Evolutionary conservation across 805 yeast genomes (phyloP).

Genomic region (Wickerhamomyces ciferrii): DNA sequence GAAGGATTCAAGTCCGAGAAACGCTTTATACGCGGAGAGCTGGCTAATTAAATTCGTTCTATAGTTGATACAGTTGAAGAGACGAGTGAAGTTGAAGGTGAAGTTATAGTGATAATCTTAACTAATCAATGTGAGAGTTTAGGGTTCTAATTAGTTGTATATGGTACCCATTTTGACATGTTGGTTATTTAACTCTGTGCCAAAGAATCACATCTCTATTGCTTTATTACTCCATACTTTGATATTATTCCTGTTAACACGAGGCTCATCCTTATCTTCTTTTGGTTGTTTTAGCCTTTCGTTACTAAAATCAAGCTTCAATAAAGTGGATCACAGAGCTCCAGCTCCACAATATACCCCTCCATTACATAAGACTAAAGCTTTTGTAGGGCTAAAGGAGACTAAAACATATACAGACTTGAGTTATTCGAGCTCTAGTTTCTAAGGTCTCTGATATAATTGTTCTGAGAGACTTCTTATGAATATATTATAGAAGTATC

Average conservation of each 20-base stretch:
- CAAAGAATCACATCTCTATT: no score
- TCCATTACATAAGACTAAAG: conserved; percentile 9
- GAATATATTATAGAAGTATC: no score
- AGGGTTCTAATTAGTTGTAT: no score
- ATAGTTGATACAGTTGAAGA: not conserved
- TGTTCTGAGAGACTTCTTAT: no score
- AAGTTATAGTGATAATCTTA: not conserved
- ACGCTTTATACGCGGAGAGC: not conserved
- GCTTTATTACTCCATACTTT: not conserved
- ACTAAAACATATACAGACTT: no score
- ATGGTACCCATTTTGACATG: no score
- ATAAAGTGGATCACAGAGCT: not conserved
- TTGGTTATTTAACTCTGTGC: no score
- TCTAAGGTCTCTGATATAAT: no score
- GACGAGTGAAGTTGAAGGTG: not conserved
- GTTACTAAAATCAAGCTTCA: not conserved
- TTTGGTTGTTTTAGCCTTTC: not conserved
- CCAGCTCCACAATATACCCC: conserved; percentile 14
- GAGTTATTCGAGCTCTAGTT: no score
- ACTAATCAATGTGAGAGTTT: no score
- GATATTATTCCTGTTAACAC: not conserved
- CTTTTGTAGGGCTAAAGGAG: conserved; percentile 5
- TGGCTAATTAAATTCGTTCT: not conserved
- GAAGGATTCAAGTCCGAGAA: not conserved
- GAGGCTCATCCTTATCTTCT: not conserved